Evolutionary conservation across 2,329 filamentous ascomycete genomes (phyloP).

Genomic region (Pseudocercospora cruenta): DNA sequence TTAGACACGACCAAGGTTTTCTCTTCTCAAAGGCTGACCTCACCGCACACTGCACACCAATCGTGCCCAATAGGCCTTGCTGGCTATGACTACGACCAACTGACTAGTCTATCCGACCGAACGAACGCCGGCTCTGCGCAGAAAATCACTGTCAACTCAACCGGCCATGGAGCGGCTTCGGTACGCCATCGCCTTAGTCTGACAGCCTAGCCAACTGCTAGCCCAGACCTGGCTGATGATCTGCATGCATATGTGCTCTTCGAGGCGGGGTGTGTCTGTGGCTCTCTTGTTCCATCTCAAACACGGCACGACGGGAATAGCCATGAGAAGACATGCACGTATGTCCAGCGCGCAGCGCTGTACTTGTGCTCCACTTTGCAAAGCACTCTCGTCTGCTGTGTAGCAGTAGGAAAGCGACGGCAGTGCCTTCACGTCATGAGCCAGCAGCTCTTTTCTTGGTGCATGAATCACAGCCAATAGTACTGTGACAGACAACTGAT

Average conservation of each 20-base stretch:
- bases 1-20: neutral
- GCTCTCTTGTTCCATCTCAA: conserved; percentile 1
- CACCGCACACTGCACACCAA: neutral
- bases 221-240: conserved; percentile 1
- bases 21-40: conserved; percentile 1
- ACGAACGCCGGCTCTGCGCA: conserved; percentile 1
- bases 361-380: neutral
- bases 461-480: conserved; percentile 23
- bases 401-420: neutral
- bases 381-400: neutral
- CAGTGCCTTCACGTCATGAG: conserved; percentile 15
- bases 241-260: conserved; percentile 5
- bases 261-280: conserved; percentile 4
- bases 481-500: conserved; percentile 7
- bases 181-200: conserved; percentile 5
- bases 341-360: conserved; percentile 10
- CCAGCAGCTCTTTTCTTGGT: conserved; percentile 8
- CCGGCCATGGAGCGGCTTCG: neutral
- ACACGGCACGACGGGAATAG: conserved; percentile 4
- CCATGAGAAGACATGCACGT: neutral
- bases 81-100: neutral
- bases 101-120: conserved; percentile 3
- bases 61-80: neutral
- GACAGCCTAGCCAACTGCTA: conserved; percentile 3
- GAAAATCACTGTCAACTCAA: conserved; percentile 1